Evolutionary conservation across 257 asterid species (phyloP).

Genomic region (Fraxinus americana): DNA sequence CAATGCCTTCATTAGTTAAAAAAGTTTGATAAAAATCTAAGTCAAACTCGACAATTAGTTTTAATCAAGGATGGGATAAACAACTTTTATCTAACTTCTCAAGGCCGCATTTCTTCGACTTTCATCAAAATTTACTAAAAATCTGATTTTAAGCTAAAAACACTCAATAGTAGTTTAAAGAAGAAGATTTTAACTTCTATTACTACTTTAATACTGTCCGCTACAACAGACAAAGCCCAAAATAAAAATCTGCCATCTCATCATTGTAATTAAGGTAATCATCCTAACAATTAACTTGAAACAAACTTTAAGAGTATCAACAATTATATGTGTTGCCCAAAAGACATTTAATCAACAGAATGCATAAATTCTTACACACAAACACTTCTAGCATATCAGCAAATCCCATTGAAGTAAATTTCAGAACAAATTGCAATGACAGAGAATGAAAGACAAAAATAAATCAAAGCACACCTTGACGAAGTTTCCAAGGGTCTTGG

Average conservation of each 20-base stretch:
- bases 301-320: background rate
- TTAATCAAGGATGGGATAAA: too few relatives aligned
- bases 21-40: too few relatives aligned
- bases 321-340: background rate
- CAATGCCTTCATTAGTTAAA: background rate
- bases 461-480: conserved; percentile 34
- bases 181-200: too few relatives aligned
- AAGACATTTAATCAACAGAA: background rate
- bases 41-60: too few relatives aligned
- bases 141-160: too few relatives aligned
- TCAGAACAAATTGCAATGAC: background rate
- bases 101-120: too few relatives aligned
- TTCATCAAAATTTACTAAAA: too few relatives aligned
- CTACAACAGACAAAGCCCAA: too few relatives aligned
- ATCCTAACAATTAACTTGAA: background rate
- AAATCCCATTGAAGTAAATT: background rate
- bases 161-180: too few relatives aligned
- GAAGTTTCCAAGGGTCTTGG: conserved; percentile 53
- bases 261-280: background rate
- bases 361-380: background rate
- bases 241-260: too few relatives aligned
- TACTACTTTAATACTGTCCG: too few relatives aligned
- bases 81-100: too few relatives aligned
- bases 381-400: background rate
- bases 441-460: background rate